phyloP scores from a whole-genome alignment of 495 filamentous ascomycete species.

The Hypoxylon intermedium region DNA sequence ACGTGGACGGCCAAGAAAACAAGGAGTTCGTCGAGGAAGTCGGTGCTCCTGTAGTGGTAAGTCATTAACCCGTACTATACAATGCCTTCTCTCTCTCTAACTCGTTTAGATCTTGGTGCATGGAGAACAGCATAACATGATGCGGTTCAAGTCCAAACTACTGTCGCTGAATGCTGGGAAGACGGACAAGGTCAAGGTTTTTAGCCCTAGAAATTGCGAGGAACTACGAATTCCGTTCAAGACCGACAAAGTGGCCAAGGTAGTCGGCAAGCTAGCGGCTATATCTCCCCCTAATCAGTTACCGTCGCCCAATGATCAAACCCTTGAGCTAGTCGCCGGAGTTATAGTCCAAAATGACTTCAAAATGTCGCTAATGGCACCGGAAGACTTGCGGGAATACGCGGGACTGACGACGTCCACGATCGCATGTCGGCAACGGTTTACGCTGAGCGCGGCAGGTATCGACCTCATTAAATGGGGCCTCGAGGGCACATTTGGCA shows the following conservation, averaged over 20 bases:
- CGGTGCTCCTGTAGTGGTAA: slow-evolving; percentile 85
- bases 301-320: slow-evolving; percentile 36
- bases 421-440: slow-evolving; percentile 86
- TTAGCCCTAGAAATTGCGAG: slow-evolving; percentile 90
- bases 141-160: slow-evolving; percentile 90
- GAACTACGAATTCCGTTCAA: slow-evolving; percentile 95
- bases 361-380: slow-evolving; percentile 93
- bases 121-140: slow-evolving; percentile 98
- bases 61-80: no score
- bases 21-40: slow-evolving; percentile 94
- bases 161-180: slow-evolving; percentile 88
- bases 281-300: slow-evolving; percentile 66
- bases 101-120: slow-evolving; percentile 82
- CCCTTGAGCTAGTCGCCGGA: slow-evolving; percentile 72
- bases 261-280: slow-evolving; percentile 90
- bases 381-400: slow-evolving; percentile 93
- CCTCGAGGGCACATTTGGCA: slow-evolving; percentile 90
- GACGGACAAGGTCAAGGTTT: slow-evolving; percentile 82
- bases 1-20: slow-evolving; percentile 96
- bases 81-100: slow-evolving; percentile 40
- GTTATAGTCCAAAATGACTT: slow-evolving; percentile 97
- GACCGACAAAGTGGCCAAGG: slow-evolving; percentile 94
- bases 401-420: slow-evolving; percentile 93
- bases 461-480: slow-evolving; percentile 93
- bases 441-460: slow-evolving; percentile 85